A percentile compares a stretch with the other conserved stretches of the same genome.
Conservation (phyloP, 2,329 filamentous ascomycete genomes). For the Trichoderma polysporum region DNA sequence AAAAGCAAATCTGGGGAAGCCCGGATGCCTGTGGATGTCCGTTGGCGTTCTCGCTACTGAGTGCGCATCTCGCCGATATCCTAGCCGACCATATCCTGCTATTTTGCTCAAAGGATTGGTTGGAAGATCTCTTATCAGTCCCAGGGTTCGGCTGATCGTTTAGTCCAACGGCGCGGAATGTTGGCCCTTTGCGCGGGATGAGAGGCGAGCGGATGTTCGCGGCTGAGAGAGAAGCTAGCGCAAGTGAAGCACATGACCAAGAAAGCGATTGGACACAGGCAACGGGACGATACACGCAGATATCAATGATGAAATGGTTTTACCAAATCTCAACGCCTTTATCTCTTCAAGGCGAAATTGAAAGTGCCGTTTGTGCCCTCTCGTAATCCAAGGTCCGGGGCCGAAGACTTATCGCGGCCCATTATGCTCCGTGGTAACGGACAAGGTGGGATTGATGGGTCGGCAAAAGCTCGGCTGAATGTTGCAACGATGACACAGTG, state of each 20-base stretch:
- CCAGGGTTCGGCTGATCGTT: not conserved
- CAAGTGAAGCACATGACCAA: slow-evolving; percentile 2
- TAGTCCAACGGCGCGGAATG: slow-evolving; percentile 3
- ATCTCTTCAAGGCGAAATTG: not conserved
- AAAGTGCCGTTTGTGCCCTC: too few species aligned
- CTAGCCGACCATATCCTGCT: not conserved
- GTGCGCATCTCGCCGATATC: slow-evolving; percentile 12
- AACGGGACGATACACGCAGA: not conserved
- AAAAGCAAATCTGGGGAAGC: slow-evolving; percentile 10
- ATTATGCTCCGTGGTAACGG: not conserved
- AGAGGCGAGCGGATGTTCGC: not conserved
- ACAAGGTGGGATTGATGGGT: too few species aligned
- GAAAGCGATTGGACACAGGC: not conserved
- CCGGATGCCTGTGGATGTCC: not conserved
- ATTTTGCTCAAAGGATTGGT: not conserved
- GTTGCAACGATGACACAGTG: slow-evolving; percentile 33
- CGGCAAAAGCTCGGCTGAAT: slow-evolving; percentile 28
- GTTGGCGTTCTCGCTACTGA: not conserved
- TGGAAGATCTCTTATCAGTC: not conserved
- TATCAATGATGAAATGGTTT: not conserved
- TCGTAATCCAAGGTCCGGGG: not conserved
- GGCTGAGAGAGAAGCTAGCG: slow-evolving; percentile 1
- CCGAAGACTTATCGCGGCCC: not conserved
- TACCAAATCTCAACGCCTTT: not conserved
- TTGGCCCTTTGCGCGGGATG: not conserved